Percentiles rank a stretch among this genome's conserved stretches.
phyloP scores from a whole-genome alignment of 2,329 filamentous ascomycete species.

The Penicillium sclerotiorum region DNA sequence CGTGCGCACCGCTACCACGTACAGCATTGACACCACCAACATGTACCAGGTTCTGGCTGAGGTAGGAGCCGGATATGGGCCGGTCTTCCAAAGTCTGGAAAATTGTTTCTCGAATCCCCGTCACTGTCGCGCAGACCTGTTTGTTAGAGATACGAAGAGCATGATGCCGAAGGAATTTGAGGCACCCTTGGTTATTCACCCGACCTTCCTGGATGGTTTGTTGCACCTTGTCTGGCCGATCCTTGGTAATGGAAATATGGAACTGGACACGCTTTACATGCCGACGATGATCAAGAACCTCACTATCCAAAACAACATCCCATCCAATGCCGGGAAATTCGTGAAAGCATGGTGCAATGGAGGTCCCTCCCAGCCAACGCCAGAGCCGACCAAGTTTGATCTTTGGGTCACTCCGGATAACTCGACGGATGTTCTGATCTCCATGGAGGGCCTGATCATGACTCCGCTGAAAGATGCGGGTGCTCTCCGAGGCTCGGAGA shows the following conservation, averaged over 20 bases:
- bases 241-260: slow-evolving; percentile 32
- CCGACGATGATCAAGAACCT: slow-evolving; percentile 36
- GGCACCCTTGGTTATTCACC: slow-evolving; percentile 48
- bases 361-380: slow-evolving; percentile 18
- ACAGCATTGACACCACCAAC: slow-evolving; percentile 34
- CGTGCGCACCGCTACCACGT: slow-evolving; percentile 14
- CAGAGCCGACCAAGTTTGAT: slow-evolving; percentile 25
- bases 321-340: slow-evolving; percentile 18
- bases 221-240: slow-evolving; percentile 37
- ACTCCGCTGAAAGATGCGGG: slow-evolving; percentile 27
- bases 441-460: slow-evolving; percentile 27
- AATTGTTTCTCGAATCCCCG: slow-evolving; percentile 46
- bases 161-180: slow-evolving; percentile 53
- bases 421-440: slow-evolving; percentile 22
- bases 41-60: slow-evolving; percentile 53
- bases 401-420: slow-evolving; percentile 20
- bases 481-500: neutral
- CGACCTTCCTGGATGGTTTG: slow-evolving; percentile 49
- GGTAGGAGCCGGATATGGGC: slow-evolving; percentile 55
- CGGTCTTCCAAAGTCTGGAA: slow-evolving; percentile 55
- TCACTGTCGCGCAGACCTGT: slow-evolving; percentile 35
- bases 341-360: slow-evolving; percentile 26
- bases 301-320: slow-evolving; percentile 22
- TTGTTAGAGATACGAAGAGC: slow-evolving; percentile 47
- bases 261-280: slow-evolving; percentile 37